Base-by-base conservation (phyloP, 768 basidiomycete genomes). In the Pleurotus ostreatus region DNA sequence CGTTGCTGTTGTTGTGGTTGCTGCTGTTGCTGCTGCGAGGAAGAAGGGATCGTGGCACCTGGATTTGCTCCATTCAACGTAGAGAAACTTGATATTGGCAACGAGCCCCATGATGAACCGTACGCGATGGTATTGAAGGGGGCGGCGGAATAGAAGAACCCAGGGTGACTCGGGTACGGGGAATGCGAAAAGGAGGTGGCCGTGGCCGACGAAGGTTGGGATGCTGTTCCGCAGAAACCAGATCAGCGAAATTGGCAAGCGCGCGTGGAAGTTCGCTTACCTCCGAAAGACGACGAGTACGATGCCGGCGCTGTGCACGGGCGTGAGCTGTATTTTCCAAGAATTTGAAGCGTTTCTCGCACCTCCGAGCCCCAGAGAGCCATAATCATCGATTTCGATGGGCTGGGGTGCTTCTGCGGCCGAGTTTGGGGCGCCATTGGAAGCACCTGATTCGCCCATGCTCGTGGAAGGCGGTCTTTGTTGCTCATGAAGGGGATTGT, bases 11-110 rank as follows among this genome's bases (percentile, higher is more conserved):
- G 63, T 13, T 58, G 59, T 49, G 61, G 62, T 39, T 65, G 60
- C 34, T 62, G 67, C 38, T 59, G 66, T 38, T 60, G 55, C 45
- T 61, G 63, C 20, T 59, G 44, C 49, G 64, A 67, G 1, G 71
- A 59, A 15, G 68, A 54, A 4, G 73, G 57, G 6, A 72, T 49
- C 9, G 75, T 64, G 34, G 76, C 68, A 13, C 78, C 70, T 1
- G 74, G 80, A 9, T 86, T 88, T n/a, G 88, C 86, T 13, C 86
- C 88, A 66, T 90, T 89, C 47, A 90, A 70, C 46, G 83, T 82
- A n/a, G 89, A 91, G 59, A 89, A 91, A 57, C 71, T 83, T 12
- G 89, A 89, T 25, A 91, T 67, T 0, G 89, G 89, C 1, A 89
- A 71, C 43, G 70, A 48, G 8, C 44, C 61, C 83, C 83, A 86